phyloP scores from a whole-genome alignment of 352 stramenopile species.

The Pythium dissotocum region DNA sequence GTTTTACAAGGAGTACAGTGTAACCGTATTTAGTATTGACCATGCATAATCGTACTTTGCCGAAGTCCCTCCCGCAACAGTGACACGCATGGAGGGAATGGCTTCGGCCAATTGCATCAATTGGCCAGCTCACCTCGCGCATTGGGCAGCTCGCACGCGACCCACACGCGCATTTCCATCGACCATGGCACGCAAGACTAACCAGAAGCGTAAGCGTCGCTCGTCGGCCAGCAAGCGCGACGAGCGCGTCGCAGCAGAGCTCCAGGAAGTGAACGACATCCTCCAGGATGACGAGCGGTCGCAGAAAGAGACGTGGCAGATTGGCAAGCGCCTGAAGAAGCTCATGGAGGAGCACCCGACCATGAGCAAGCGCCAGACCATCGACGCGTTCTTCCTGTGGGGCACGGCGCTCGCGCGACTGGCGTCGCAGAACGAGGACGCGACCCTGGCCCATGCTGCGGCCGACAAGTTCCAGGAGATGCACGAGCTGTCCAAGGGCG shows the following conservation, averaged over 20 bases:
- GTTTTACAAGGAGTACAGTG: not conserved
- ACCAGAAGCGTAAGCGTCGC: constrained; percentile 29
- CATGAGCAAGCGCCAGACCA: constrained; percentile 51
- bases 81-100: constrained; percentile 22
- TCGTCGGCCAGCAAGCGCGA: constrained; percentile 18
- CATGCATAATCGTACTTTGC: not conserved
- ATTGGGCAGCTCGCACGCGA: not conserved
- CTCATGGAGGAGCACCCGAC: constrained; percentile 61
- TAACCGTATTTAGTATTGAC: constrained; percentile 1
- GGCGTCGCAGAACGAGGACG: constrained; percentile 75
- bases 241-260: constrained; percentile 25
- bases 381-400: constrained; percentile 84
- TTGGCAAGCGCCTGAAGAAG: constrained; percentile 82
- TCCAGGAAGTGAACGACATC: constrained; percentile 38
- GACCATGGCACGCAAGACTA: constrained; percentile 17
- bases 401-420: constrained; percentile 73
- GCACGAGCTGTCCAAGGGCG: constrained; percentile 42
- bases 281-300: constrained; percentile 39
- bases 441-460: constrained; percentile 65
- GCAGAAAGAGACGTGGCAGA: constrained; percentile 77
- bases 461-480: constrained; percentile 86
- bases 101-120: constrained; percentile 1
- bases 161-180: not conserved
- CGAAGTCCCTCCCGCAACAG: not conserved
- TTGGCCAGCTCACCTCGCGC: not conserved